These are phyloP conservation scores for Bretschneidera sinensis DNA, from an alignment of 345 rosid genomes.

Conservation along the genomic window DNA sequence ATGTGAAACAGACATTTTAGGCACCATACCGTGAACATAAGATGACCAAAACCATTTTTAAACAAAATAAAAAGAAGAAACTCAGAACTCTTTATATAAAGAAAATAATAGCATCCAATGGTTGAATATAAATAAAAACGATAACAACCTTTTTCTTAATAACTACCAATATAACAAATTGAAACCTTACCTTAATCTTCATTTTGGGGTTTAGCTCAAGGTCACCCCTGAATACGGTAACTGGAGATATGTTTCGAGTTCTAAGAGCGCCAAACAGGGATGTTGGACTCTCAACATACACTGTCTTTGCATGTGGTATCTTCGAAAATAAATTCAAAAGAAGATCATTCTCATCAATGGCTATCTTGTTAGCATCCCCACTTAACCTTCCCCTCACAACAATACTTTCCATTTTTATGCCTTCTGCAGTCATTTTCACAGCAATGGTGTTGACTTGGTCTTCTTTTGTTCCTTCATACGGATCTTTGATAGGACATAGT, in stretches of 20 bases:
- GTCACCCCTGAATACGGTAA: conserved; percentile 79
- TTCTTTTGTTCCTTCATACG: conserved; percentile 75
- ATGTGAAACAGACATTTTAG: background rate
- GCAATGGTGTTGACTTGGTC: conserved; percentile 75
- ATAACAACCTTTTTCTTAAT: too few species aligned
- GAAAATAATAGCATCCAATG: background rate
- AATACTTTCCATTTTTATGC: conserved; percentile 69
- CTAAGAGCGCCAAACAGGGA: conserved; percentile 76
- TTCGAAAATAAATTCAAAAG: conserved; percentile 60
- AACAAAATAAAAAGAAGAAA: background rate
- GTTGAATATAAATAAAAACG: too few species aligned
- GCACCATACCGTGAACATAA: too few species aligned
- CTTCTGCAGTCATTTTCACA: conserved; percentile 51
- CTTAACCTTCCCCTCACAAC: conserved; percentile 44
- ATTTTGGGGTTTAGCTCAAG: conserved; percentile 65
- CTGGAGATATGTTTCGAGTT: conserved; percentile 71
- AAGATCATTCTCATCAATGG: conserved; percentile 66
- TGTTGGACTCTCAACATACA: conserved; percentile 58
- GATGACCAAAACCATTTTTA: background rate
- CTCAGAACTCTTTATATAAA: background rate
- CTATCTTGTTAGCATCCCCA: conserved; percentile 30
- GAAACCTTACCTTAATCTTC: conserved; percentile 70
- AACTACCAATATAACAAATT: background rate
- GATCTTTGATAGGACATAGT: conserved; percentile 63
- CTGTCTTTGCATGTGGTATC: conserved; percentile 48